Conservation (phyloP, 371 early-diverging fungal genomes). For the Mucor racemosus region DNA sequence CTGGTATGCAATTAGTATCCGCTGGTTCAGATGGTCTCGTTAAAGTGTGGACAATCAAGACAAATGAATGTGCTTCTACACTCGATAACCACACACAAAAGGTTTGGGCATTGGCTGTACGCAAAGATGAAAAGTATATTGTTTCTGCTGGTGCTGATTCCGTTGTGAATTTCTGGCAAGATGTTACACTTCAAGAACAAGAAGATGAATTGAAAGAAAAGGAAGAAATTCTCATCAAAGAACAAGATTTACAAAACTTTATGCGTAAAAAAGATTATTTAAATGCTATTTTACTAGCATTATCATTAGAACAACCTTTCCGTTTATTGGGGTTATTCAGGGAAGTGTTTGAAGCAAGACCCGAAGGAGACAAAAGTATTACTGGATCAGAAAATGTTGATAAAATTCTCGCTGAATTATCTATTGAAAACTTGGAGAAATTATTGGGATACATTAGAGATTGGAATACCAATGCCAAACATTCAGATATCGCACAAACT, state of each 20-base stretch:
- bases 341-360: constrained; percentile 62
- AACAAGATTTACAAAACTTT: constrained; percentile 89
- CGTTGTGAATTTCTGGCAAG: constrained; percentile 89
- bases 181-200: constrained; percentile 83
- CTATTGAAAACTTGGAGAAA: constrained; percentile 68
- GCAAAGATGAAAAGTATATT: constrained; percentile 74
- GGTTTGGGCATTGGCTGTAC: constrained; percentile 88
- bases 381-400: constrained; percentile 73
- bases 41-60: constrained; percentile 95
- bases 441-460: constrained; percentile 85
- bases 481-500: constrained; percentile 81
- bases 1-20: constrained; percentile 88
- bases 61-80: constrained; percentile 85
- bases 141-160: constrained; percentile 93
- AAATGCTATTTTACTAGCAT: constrained; percentile 89
- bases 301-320: constrained; percentile 90
- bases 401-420: constrained; percentile 62
- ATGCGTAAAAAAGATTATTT: constrained; percentile 87
- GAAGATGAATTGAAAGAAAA: constrained; percentile 70
- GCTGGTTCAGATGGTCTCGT: constrained; percentile 92
- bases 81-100: constrained; percentile 94
- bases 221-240: constrained; percentile 73
- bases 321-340: constrained; percentile 77
- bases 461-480: constrained; percentile 94
- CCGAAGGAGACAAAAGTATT: constrained; percentile 55